phyloP scores from a whole-genome alignment of 768 basidiomycete genomes.

The Gloeopeniophorella convolvens region DNA sequence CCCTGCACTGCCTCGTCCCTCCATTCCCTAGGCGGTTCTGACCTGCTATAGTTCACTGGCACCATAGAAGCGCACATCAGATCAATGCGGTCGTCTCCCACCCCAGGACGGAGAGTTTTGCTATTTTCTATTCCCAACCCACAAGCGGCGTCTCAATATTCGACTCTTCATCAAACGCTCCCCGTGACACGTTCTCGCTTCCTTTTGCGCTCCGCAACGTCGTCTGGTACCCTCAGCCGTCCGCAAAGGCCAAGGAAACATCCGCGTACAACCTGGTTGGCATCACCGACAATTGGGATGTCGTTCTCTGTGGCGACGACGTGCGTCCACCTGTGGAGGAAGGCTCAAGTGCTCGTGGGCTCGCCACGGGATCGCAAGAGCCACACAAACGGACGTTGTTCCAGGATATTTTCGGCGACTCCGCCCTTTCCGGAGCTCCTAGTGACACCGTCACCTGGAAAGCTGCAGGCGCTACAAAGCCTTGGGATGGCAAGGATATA shows the following conservation, averaged over 20 bases:
- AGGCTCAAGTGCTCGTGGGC: slow-evolving; percentile 35
- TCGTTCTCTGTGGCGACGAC: slow-evolving; percentile 63
- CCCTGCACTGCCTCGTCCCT: slow-evolving; percentile 4
- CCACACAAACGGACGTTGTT: slow-evolving; percentile 56
- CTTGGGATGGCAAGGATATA: slow-evolving; percentile 38
- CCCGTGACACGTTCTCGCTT: slow-evolving; percentile 38
- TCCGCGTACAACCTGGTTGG: slow-evolving; percentile 54
- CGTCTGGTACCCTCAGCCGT: slow-evolving; percentile 32
- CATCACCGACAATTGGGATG: slow-evolving; percentile 59
- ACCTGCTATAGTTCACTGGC: slow-evolving; percentile 51
- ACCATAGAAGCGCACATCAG: slow-evolving; percentile 31
- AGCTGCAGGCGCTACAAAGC: slow-evolving; percentile 23
- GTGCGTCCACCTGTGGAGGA: slow-evolving; percentile 37
- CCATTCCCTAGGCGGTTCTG: slow-evolving; percentile 5
- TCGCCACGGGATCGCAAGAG: slow-evolving; percentile 26
- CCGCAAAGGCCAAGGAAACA: slow-evolving; percentile 25
- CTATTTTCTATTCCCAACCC: slow-evolving; percentile 41
- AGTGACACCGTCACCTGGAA: slow-evolving; percentile 19
- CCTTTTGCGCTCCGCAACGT: slow-evolving; percentile 61
- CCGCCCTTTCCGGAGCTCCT: slow-evolving; percentile 46
- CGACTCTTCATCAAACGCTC: slow-evolving; percentile 36
- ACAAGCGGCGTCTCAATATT: slow-evolving; percentile 40
- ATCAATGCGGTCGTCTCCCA: slow-evolving; percentile 50
- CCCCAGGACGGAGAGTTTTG: slow-evolving; percentile 50
- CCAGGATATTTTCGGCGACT: slow-evolving; percentile 85